Evolutionary conservation across 345 rosid genomes (phyloP).

Genomic region (Rubroshorea leprosula): DNA sequence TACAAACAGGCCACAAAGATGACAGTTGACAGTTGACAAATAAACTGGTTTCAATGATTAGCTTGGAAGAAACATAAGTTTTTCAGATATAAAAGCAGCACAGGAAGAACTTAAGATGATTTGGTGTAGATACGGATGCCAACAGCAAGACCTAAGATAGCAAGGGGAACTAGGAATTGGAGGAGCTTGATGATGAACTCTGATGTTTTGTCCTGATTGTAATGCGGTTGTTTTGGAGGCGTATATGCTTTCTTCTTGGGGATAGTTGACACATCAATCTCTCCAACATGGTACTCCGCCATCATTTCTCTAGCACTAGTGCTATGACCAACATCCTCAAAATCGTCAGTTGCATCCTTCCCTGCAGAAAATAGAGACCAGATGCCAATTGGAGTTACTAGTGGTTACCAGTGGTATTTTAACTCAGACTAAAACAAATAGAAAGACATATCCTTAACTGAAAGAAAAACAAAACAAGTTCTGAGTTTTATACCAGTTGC

Average conservation of each 20-base stretch:
- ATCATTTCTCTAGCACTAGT: constrained; percentile 49
- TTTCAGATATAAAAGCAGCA: not conserved
- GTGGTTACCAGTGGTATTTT: not conserved
- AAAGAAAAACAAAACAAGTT: not conserved
- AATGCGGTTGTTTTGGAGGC: constrained; percentile 66
- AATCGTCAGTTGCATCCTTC: constrained; percentile 74
- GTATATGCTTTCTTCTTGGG: constrained; percentile 46
- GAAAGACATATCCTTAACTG: not conserved
- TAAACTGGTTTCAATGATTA: not conserved
- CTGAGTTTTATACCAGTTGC: constrained; percentile 34
- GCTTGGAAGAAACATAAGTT: not conserved
- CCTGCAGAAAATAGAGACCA: constrained; percentile 27
- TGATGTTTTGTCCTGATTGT: constrained; percentile 79
- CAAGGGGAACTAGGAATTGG: constrained; percentile 70
- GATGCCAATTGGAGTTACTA: not conserved
- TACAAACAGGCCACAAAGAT: not conserved
- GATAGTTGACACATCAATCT: constrained; percentile 52
- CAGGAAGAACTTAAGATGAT: constrained; percentile 28
- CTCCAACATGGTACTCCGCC: constrained; percentile 58
- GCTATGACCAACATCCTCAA: constrained; percentile 72
- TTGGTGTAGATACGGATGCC: constrained; percentile 63
- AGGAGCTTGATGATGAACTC: constrained; percentile 75
- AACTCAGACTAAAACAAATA: not conserved
- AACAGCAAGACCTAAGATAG: constrained; percentile 72
- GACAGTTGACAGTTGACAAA: not conserved